Evolutionary conservation across 495 filamentous ascomycete genomes (phyloP).

Genomic region (Penicillium flavigenum): DNA sequence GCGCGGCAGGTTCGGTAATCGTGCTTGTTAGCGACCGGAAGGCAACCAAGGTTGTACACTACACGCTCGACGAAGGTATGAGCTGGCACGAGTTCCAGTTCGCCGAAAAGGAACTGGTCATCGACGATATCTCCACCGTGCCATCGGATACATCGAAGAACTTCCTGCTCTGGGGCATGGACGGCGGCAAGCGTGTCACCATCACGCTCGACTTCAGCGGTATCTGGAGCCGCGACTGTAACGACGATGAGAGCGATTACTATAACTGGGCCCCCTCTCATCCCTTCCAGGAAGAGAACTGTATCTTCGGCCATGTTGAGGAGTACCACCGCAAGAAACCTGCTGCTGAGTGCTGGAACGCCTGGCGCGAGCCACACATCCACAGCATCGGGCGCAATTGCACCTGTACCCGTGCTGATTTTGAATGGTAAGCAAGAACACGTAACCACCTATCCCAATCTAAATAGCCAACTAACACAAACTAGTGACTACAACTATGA

Average conservation of each 20-base stretch:
- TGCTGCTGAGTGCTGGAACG: constrained; percentile 74
- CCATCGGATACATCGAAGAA: constrained; percentile 85
- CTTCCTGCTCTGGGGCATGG: constrained; percentile 83
- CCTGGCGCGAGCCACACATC: constrained; percentile 65
- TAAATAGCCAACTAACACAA: constrained; percentile 17
- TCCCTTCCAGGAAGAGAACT: constrained; percentile 69
- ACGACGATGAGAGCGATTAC: constrained; percentile 69
- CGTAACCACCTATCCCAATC: background rate
- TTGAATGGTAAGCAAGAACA: constrained; percentile 72
- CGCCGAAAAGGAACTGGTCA: constrained; percentile 61
- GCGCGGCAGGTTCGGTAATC: constrained; percentile 88
- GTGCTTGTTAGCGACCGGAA: constrained; percentile 69
- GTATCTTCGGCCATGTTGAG: constrained; percentile 87
- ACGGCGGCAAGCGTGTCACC: constrained; percentile 55
- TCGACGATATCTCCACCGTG: constrained; percentile 80
- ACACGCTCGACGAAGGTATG: constrained; percentile 74
- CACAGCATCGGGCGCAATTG: constrained; percentile 67
- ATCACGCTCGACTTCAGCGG: constrained; percentile 87
- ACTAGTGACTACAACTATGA: constrained; percentile 92
- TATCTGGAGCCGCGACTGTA: constrained; percentile 66
- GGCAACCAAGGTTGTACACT: constrained; percentile 68
- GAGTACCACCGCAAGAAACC: constrained; percentile 87
- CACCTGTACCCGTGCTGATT: constrained; percentile 78
- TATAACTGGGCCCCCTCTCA: constrained; percentile 81
- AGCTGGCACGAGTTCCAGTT: constrained; percentile 77